Base-by-base conservation (phyloP, 2,329 filamentous ascomycete genomes). In the Cryphonectria radicalis region DNA sequence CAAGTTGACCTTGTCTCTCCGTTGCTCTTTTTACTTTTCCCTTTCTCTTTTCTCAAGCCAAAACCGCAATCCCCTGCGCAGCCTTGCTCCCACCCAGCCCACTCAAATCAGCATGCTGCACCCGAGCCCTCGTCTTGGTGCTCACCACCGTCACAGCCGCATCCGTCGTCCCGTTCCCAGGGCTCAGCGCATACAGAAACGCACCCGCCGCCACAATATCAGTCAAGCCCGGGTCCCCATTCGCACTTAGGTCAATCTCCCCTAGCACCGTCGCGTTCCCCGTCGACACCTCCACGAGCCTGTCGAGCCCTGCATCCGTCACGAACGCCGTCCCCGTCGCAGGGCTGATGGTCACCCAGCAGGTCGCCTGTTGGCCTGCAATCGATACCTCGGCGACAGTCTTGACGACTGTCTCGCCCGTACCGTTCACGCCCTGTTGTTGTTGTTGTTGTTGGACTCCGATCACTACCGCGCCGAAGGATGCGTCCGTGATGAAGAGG, bases 181-280 rank as follows among this genome's bases (percentile, higher is more conserved):
- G 86, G 3, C 82, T 82, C 4, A 92, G 77, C 0, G 86, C 88
- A 76, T 91, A 91, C 0, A 91, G 70, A 72, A 89, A 88, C 40
- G 80, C 79, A 0, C 89, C 89, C 0, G 82, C 82, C 0, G 85
- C 83, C 11, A 76, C 77, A 14, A 91, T 75, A 76, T 91, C 89
- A 68, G 87, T 86, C 65, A 91, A 79, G 0, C 89, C 89, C 0
- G 81, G 80, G 73, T 88, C 86, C 0, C 82, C 84, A 32, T 83
- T 84, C 6, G 79, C 80, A 10, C 77, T 79, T 3, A 86, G 77
- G 66, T 88, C 84, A 0, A 87, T 74, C 8, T 76, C 74, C 0
- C 76, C 76, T 3, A 87, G 63, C 13, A 91, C 80, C 13, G 79
- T 82, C 0, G 87, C 88, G 71, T 88, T 83, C 0, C 76, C 70